Evolutionary conservation across 176 grass and related monocot genomes (phyloP).

Genomic region (Ensete ventricosum): DNA sequence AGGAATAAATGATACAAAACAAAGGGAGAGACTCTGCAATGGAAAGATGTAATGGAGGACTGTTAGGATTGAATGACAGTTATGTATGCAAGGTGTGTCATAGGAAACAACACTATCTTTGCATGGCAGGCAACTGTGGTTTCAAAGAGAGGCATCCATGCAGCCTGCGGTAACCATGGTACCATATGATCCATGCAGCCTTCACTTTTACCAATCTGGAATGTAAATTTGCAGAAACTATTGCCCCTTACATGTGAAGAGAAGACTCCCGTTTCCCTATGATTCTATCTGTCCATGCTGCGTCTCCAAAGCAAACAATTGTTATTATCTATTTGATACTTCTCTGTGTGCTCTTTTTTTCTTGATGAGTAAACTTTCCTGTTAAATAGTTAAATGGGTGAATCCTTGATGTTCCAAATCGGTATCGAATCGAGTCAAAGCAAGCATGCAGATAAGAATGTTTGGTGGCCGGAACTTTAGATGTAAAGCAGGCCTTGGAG

Average conservation of each 20-base stretch:
- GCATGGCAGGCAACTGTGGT: background rate
- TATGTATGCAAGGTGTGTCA: constrained; percentile 12
- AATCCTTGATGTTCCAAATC: background rate
- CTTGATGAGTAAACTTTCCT: too few relatives aligned
- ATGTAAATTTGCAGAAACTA: background rate
- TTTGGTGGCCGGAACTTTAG: background rate
- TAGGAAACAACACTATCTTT: background rate
- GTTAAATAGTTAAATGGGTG: background rate
- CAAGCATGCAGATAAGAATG: background rate
- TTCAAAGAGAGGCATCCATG: background rate
- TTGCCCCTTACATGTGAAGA: background rate
- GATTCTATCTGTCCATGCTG: background rate
- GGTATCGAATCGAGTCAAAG: background rate
- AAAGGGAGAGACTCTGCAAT: constrained; percentile 26
- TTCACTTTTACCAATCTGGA: background rate
- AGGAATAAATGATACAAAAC: constrained; percentile 63
- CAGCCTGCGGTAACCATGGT: too few relatives aligned
- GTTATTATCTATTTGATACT: too few relatives aligned
- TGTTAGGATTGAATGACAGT: constrained; percentile 88
- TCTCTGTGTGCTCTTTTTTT: too few relatives aligned
- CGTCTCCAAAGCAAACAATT: background rate
- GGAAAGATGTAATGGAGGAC: constrained; percentile 23
- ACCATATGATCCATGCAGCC: too few relatives aligned
- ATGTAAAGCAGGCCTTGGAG: too few relatives aligned
- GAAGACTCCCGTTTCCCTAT: background rate